These are phyloP conservation scores for Aurantiochytrium sp. DNA, from an alignment of 108 stramenopile genomes.

Conservation along the genomic window DNA sequence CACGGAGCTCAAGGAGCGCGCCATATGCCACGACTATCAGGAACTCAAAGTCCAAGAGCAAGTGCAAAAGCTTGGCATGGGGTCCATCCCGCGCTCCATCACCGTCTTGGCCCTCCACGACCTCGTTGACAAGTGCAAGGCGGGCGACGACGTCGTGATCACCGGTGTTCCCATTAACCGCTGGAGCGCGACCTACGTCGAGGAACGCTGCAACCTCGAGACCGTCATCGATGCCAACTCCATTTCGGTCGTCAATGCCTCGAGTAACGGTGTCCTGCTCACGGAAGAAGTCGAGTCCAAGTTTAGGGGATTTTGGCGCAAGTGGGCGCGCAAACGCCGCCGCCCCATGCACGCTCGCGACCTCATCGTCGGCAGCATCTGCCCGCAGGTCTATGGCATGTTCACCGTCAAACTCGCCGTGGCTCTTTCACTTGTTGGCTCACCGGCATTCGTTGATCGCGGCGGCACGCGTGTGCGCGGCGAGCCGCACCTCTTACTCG, in stretches of 20 bases:
- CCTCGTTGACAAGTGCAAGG: conserved; percentile 81
- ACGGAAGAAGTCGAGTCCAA: neutral
- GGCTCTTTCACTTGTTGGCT: conserved; percentile 83
- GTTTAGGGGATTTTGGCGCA: neutral
- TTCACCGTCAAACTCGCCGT: conserved; percentile 83
- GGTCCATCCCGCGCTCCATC: conserved; percentile 78
- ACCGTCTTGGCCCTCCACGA: conserved; percentile 80
- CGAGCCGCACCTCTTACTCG: conserved; percentile 75
- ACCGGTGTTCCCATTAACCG: conserved; percentile 76
- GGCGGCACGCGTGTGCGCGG: conserved; percentile 13
- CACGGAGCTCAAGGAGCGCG: conserved; percentile 50
- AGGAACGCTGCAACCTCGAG: conserved; percentile 70
- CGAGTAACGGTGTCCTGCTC: neutral
- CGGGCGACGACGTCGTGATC: conserved; percentile 95
- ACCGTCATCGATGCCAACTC: conserved; percentile 79
- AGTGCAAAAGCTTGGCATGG: conserved; percentile 62
- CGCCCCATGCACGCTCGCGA: conserved; percentile 76
- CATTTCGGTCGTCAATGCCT: conserved; percentile 56
- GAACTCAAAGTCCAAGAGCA: conserved; percentile 94
- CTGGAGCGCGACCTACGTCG: conserved; percentile 59
- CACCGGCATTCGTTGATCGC: conserved; percentile 48
- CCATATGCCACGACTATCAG: conserved; percentile 79
- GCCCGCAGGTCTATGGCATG: conserved; percentile 91
- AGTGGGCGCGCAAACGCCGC: neutral
- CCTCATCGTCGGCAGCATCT: conserved; percentile 76